Evolutionary conservation across 179 eudicot species (phyloP), one percentile per base, ranked within the genome.

Genomic region (Spergularia azorica): DNA sequence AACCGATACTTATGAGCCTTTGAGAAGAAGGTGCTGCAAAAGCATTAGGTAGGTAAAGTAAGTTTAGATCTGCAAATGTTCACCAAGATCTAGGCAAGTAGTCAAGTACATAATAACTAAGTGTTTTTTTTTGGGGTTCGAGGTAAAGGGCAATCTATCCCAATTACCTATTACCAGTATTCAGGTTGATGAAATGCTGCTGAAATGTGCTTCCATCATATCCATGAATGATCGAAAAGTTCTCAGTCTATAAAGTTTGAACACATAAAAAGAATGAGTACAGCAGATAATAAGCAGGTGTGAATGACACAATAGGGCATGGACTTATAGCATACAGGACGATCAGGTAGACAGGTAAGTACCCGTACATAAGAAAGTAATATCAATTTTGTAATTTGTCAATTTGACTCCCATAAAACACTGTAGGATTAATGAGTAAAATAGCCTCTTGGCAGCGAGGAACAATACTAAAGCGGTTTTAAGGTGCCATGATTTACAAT

Each of bases 1-100:
- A 91, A 70, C 77, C 98, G 86, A 78, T 85, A 88, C 84, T 88
- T 92, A 90, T 95, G 98, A 80, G 86, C 88, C 73, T 87, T 76
- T 12, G 96, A 70, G 69, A 86, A 91, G 89, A 92, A 95, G 38
- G 74, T 79, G 76, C 98, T 95, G 89, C 80, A 84, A 55, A 71
- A 62, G 20, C 59, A 74, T 69, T 26, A 21, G 80, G 5, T 51
- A 60, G 51, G 16, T 36, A 60, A 15, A 65, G 72, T 72, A 73
- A 71, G 63, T 48, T 56, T 5, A 56, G 63, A 57, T 8, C 9
- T 43, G 17, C 26, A 43, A 36, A 15, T 6, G 56, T 38, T 50
- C 59, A 11, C 62, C 73, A 54, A 26, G 62, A 64, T 18, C 63
- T 32, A 63, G 5, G 14, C 6, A 43, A n/a, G 21, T 71, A 2